phyloP scores from a whole-genome alignment of 2,329 filamentous ascomycete species.

The Colletotrichum incanum region DNA sequence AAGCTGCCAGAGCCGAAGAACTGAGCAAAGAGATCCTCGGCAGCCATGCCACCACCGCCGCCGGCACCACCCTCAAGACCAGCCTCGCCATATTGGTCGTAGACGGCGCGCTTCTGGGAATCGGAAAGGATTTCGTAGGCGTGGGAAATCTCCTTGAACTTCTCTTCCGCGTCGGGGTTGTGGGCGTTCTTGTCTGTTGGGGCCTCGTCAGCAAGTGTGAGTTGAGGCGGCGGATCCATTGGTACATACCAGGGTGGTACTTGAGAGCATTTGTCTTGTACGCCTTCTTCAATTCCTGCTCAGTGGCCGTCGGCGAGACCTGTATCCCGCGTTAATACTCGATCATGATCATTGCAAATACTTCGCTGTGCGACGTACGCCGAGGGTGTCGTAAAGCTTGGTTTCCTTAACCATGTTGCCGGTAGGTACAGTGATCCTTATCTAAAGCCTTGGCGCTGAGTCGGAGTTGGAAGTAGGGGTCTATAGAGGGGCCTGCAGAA shows the following conservation, averaged over 20 bases:
- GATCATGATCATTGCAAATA: not conserved
- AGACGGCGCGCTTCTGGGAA: constrained; percentile 89
- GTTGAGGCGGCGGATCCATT: not conserved
- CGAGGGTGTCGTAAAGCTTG: constrained; percentile 84
- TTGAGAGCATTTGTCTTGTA: constrained; percentile 89
- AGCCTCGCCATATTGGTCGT: constrained; percentile 98
- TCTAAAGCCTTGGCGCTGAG: constrained; percentile 29
- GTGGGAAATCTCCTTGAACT: constrained; percentile 98
- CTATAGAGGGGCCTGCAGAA: constrained; percentile 27
- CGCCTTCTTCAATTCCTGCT: constrained; percentile 90
- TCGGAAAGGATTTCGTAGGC: constrained; percentile 97
- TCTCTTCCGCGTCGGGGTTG: constrained; percentile 93
- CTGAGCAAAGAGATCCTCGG: constrained; percentile 95
- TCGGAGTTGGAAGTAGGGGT: constrained; percentile 24
- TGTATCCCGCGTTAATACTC: constrained; percentile 53
- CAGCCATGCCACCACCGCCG: constrained; percentile 87
- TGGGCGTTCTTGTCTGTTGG: constrained; percentile 91
- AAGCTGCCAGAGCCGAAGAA: constrained; percentile 89
- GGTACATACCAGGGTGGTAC: constrained; percentile 83
- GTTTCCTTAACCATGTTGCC: constrained; percentile 82
- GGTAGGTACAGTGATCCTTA: constrained; percentile 28
- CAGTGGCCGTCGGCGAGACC: constrained; percentile 85
- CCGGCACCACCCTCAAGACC: constrained; percentile 91
- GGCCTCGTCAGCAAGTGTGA: constrained; percentile 11
- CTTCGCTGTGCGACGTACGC: constrained; percentile 68